These are phyloP conservation scores for Candida mattraensis DNA, from an alignment of 805 yeast species.

Conservation along the genomic window DNA sequence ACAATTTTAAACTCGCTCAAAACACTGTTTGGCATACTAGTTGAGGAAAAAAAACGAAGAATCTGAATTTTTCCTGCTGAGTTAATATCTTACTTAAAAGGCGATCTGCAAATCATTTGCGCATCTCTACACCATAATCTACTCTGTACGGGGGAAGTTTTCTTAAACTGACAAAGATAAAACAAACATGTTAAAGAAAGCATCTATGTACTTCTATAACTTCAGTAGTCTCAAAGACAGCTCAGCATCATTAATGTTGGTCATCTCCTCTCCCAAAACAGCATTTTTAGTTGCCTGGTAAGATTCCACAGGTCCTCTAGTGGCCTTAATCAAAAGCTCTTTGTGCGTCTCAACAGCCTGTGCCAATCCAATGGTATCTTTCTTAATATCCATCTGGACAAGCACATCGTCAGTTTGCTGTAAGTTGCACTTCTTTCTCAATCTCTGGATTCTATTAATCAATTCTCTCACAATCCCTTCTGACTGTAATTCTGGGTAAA, in stretches of 20 bases:
- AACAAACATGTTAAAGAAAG: too few species aligned
- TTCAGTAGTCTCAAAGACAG: slow-evolving; percentile 77
- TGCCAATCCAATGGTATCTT: slow-evolving; percentile 66
- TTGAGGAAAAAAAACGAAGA: too few species aligned
- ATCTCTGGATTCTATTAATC: slow-evolving; percentile 94
- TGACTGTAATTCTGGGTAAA: slow-evolving; percentile 83
- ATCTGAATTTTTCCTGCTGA: too few species aligned
- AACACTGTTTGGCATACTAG: too few species aligned
- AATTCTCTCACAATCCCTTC: slow-evolving; percentile 97
- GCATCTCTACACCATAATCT: too few species aligned
- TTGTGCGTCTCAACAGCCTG: slow-evolving; percentile 61
- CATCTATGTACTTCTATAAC: slow-evolving; percentile 38
- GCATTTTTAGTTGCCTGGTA: slow-evolving; percentile 43
- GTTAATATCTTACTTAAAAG: too few species aligned
- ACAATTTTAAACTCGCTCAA: too few species aligned
- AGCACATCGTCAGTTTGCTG: slow-evolving; percentile 93
- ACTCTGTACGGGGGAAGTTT: too few species aligned
- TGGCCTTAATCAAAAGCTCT: slow-evolving; percentile 71
- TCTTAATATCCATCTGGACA: slow-evolving; percentile 75
- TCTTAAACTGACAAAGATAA: too few species aligned
- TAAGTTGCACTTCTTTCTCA: slow-evolving; percentile 94
- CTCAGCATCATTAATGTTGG: slow-evolving; percentile 73
- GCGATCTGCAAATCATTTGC: too few species aligned
- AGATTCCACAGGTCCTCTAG: slow-evolving; percentile 61
- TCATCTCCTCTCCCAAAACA: slow-evolving; percentile 86